These are phyloP conservation scores for Xylaria acuta DNA, from an alignment of 495 filamentous ascomycete species.

Conservation along the genomic window DNA sequence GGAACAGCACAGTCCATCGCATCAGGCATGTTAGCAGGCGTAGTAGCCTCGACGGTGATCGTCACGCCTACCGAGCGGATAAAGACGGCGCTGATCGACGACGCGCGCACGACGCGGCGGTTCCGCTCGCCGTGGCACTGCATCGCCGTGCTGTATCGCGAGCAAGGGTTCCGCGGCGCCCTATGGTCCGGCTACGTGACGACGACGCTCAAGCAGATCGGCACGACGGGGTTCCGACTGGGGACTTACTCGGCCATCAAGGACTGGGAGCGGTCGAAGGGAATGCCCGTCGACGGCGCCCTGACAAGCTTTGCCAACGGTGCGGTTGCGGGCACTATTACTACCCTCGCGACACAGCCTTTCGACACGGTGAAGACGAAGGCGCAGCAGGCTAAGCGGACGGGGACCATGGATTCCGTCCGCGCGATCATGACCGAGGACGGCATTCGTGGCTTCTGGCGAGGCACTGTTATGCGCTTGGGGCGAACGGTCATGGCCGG, in stretches of 20 bases:
- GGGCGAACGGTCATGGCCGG: conserved; percentile 68
- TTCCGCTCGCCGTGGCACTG: conserved; percentile 62
- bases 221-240: conserved; percentile 68
- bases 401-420: conserved; percentile 60
- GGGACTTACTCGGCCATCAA: conserved; percentile 73
- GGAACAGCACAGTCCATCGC: conserved; percentile 61
- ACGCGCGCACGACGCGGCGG: conserved; percentile 59
- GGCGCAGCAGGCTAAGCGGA: conserved; percentile 62
- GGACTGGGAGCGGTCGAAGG: conserved; percentile 55
- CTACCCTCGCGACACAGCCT: conserved; percentile 67
- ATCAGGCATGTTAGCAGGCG: conserved; percentile 67
- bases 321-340: conserved; percentile 64
- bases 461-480: conserved; percentile 70
- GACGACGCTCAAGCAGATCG: conserved; percentile 71
- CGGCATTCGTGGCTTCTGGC: conserved; percentile 68
- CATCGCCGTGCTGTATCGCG: conserved; percentile 51
- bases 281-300: conserved; percentile 45
- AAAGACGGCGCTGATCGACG: conserved; percentile 74
- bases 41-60: conserved; percentile 62
- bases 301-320: conserved; percentile 64
- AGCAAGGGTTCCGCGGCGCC: conserved; percentile 57
- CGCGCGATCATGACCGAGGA: conserved; percentile 58
- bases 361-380: conserved; percentile 74
- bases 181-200: conserved; percentile 67
- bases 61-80: conserved; percentile 72